phyloP scores from a whole-genome alignment of 2,329 filamentous ascomycete species.

The Paecilomyces fulvus region DNA sequence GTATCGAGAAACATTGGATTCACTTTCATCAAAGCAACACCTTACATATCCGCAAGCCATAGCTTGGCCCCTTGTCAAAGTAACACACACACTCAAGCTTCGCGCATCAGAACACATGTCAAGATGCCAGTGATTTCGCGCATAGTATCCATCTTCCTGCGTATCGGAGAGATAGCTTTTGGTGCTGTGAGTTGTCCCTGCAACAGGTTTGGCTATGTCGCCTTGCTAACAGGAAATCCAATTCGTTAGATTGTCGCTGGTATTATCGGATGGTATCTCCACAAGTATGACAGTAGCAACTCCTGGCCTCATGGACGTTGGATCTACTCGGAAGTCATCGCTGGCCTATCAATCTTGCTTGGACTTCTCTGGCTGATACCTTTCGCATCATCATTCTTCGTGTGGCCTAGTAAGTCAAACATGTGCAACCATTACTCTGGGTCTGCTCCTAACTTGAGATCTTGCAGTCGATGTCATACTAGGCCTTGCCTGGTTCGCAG shows the following conservation, averaged over 20 bases:
- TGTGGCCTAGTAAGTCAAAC: conserved; percentile 49
- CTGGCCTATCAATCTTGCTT: conserved; percentile 60
- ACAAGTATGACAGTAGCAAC: conserved; percentile 38
- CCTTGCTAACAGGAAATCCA: conserved; percentile 8
- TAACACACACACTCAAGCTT: background rate
- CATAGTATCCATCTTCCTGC: conserved; percentile 49
- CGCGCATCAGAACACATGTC: background rate
- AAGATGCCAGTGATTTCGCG: conserved; percentile 46
- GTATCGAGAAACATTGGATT: background rate
- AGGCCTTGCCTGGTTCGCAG: conserved; percentile 39
- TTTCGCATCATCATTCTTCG: conserved; percentile 57
- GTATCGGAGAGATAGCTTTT: conserved; percentile 58
- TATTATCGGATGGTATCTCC: conserved; percentile 59
- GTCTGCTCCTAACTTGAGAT: conserved; percentile 3
- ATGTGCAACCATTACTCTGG: background rate
- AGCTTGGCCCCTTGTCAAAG: background rate
- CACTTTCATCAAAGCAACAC: background rate
- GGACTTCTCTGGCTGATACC: conserved; percentile 65
- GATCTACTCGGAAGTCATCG: conserved; percentile 68
- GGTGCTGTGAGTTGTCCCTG: conserved; percentile 47
- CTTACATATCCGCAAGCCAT: background rate
- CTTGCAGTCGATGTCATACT: conserved; percentile 55
- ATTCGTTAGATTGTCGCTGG: conserved; percentile 51
- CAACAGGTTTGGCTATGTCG: conserved; percentile 14
- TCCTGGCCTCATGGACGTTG: conserved; percentile 54